Conservation (phyloP, 495 filamentous ascomycete genomes). For the Corynascus novoguineensis region DNA sequence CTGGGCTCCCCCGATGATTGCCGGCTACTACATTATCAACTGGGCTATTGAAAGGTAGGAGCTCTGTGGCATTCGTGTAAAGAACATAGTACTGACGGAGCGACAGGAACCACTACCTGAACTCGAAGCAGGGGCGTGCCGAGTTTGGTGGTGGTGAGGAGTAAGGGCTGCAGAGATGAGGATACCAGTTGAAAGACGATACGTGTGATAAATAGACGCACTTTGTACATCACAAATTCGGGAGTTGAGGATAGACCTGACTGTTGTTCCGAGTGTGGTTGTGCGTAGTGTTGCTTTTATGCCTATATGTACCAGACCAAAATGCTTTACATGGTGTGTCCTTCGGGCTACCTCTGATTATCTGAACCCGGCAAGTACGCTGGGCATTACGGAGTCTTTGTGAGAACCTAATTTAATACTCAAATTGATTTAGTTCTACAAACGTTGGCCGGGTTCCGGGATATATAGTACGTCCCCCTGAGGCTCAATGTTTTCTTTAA, state of each 20-base stretch:
- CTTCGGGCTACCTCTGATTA: no score
- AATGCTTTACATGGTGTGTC: no score
- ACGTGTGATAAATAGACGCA: conserved; percentile 29
- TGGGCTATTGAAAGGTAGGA: conserved; percentile 82
- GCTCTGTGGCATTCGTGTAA: neutral
- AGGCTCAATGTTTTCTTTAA: no score
- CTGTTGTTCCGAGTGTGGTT: neutral
- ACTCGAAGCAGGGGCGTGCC: conserved; percentile 80
- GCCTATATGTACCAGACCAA: no score
- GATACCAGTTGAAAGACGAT: neutral
- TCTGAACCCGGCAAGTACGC: no score
- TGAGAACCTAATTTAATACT: no score
- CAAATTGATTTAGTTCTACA: no score
- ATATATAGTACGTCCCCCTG: no score
- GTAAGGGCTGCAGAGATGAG: conserved; percentile 24
- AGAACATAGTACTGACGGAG: conserved; percentile 8
- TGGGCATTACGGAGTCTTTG: no score
- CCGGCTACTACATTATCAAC: conserved; percentile 71
- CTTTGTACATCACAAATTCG: conserved; percentile 29
- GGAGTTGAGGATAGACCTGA: conserved; percentile 18
- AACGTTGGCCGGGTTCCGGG: no score
- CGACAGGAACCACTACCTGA: conserved; percentile 82
- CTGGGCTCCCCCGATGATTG: conserved; percentile 68
- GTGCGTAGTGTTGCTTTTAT: neutral
- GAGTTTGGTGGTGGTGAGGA: conserved; percentile 46